Base-by-base conservation (phyloP, 179 eudicot species). In the Nepenthes alata region DNA sequence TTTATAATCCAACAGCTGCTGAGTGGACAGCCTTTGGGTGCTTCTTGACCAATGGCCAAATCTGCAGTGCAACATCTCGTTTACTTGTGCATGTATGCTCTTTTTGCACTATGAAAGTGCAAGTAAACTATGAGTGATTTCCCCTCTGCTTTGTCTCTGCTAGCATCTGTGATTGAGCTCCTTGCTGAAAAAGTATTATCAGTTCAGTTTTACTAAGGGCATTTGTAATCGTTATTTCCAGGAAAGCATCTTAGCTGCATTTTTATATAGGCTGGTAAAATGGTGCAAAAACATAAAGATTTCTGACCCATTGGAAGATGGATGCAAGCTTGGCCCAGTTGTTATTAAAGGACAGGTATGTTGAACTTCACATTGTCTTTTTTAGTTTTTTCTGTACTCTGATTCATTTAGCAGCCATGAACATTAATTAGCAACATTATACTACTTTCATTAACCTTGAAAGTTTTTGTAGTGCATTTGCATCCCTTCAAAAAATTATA, bases 31-130 rank as follows among this genome's bases (percentile, higher is more conserved):
- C 79, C 39, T 90, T 90, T 75, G 99, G 99, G 53, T 84, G 97
- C 82, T 90, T 94, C 71, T 94, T 97, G 99, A 94, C 97, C 67
- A 94, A 94, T 75, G 99, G 99, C 62, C 99, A 94, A 73, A 94
- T 94, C 55, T 94, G 99, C 77, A 90, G 99, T 78, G 97, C 99
- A 53, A 94, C 99, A 34, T 94, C 99, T 60, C 90, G 99, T 55
- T 84, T 94, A 66, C 53, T 94, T 55, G 87, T 94, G 57, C 99
- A 94, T 66, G 99, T 90, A 75, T 72, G 86, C 52, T 25, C 25
- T 25, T 25, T 25, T 25, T 49, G 25, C 25, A 49, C n/a, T 49
- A 49, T 49, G 7, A 3, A 3, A 9, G n/a, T 9, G n/a, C 52
- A 58, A 58, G 2, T 37, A 38, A 11, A 58, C 15, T 59, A 35